Percentiles rank a stretch among this genome's conserved stretches.
These are phyloP conservation scores for Ophiostoma sp. DNA, from an alignment of 2,329 filamentous ascomycete species.

Conservation along the genomic window DNA sequence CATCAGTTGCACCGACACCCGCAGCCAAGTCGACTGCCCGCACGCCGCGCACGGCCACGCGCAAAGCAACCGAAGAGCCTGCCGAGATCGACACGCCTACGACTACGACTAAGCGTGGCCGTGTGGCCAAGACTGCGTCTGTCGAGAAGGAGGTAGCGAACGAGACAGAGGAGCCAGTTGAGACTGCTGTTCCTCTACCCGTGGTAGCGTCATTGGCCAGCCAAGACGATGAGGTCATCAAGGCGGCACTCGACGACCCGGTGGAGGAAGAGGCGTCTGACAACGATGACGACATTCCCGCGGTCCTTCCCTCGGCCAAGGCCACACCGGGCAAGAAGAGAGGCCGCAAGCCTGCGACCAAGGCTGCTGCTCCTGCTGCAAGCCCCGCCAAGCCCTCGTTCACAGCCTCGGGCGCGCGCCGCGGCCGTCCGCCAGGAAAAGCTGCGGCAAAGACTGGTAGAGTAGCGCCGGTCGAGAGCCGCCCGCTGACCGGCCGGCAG, in stretches of 20 bases:
- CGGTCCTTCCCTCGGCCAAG: background rate
- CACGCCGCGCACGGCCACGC: constrained; percentile 26
- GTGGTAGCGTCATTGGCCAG: background rate
- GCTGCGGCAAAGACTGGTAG: background rate
- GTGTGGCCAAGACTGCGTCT: constrained; percentile 12
- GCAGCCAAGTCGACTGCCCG: constrained; percentile 3
- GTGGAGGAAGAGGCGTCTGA: background rate
- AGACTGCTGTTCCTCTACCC: background rate
- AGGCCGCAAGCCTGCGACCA: constrained; percentile 16
- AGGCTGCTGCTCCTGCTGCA: background rate
- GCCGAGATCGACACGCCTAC: constrained; percentile 19
- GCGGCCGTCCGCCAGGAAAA: constrained; percentile 20
- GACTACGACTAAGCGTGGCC: constrained; percentile 23
- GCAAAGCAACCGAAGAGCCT: constrained; percentile 28
- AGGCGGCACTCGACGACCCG: background rate
- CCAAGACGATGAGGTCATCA: background rate
- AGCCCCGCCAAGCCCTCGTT: constrained; percentile 2
- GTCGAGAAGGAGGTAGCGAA: background rate
- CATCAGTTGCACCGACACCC: constrained; percentile 3
- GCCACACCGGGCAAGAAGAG: constrained; percentile 11
- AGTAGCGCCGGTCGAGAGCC: background rate
- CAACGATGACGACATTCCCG: constrained; percentile 2
- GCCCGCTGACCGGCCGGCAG: constrained; percentile 20
- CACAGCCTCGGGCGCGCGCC: constrained; percentile 14
- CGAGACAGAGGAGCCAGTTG: background rate